Evolutionary conservation across 2,329 filamentous ascomycete genomes (phyloP).

Genomic region (Akanthomyces lecanii): DNA sequence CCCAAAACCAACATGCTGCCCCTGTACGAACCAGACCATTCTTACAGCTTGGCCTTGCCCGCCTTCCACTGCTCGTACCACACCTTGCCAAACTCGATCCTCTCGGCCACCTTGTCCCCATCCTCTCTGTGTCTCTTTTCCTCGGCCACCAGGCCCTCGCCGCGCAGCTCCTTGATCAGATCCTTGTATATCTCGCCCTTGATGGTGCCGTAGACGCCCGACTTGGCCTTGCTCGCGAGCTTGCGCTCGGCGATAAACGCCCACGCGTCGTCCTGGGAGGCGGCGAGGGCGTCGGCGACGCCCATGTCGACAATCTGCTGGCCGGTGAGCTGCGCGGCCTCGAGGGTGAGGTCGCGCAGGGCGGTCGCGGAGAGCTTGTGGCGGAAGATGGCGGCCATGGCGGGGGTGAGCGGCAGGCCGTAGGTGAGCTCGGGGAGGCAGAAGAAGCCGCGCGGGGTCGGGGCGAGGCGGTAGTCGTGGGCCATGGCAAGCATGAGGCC

Average conservation of each 20-base stretch:
- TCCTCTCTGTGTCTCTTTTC: slow-evolving; percentile 45
- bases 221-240: slow-evolving; percentile 57
- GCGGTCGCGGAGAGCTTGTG: slow-evolving; percentile 56
- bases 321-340: slow-evolving; percentile 64
- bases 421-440: slow-evolving; percentile 82
- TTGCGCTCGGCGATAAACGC: slow-evolving; percentile 55
- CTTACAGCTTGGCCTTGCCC: slow-evolving; percentile 34
- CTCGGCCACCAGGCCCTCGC: slow-evolving; percentile 44
- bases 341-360: slow-evolving; percentile 66
- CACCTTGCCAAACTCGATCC: slow-evolving; percentile 40
- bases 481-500: slow-evolving; percentile 79
- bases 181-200: slow-evolving; percentile 75
- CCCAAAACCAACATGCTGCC: no score
- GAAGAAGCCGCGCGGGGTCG: slow-evolving; percentile 63
- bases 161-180: slow-evolving; percentile 54
- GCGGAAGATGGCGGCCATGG: slow-evolving; percentile 72
- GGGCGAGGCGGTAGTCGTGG: slow-evolving; percentile 79
- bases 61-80: slow-evolving; percentile 48
- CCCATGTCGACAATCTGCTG: slow-evolving; percentile 60
- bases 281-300: slow-evolving; percentile 63
- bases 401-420: slow-evolving; percentile 66
- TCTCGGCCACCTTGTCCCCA: slow-evolving; percentile 37
- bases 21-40: no score
- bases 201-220: slow-evolving; percentile 64
- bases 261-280: slow-evolving; percentile 54